A percentile compares a stretch with the other conserved stretches of the same genome.
Evolutionary conservation across 352 stramenopile species (phyloP).

Genomic region (Phytophthora tubulina): DNA sequence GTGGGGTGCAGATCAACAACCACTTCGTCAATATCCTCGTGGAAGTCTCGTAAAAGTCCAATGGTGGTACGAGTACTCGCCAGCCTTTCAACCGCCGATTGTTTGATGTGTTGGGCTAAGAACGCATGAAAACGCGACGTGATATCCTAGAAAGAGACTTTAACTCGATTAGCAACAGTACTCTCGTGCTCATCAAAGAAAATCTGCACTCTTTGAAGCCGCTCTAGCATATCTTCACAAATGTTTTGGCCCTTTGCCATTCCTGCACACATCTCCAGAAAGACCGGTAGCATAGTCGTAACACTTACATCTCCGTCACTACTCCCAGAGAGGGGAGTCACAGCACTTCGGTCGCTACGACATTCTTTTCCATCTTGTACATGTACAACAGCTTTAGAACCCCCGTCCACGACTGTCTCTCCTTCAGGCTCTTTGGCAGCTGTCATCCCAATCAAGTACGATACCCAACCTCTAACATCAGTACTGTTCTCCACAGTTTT

Average conservation of each 20-base stretch:
- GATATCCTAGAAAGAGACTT: slow-evolving; percentile 3
- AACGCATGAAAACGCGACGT: slow-evolving; percentile 20
- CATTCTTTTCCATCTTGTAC: no score
- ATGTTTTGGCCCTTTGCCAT: slow-evolving; percentile 2
- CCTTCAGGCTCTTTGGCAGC: no score
- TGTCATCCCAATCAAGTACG: neutral
- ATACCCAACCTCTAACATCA: neutral
- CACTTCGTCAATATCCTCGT: no score
- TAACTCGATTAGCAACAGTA: neutral
- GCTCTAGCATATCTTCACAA: slow-evolving; percentile 25
- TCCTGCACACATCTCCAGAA: slow-evolving; percentile 2
- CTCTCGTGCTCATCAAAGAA: neutral
- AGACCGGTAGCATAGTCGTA: slow-evolving; percentile 2
- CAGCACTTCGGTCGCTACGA: no score
- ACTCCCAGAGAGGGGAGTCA: no score
- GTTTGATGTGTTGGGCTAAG: slow-evolving; percentile 19
- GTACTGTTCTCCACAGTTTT: neutral
- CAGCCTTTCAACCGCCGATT: slow-evolving; percentile 21
- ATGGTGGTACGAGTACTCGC: slow-evolving; percentile 20
- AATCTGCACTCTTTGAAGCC: slow-evolving; percentile 11
- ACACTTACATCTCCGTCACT: neutral
- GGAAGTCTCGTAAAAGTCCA: no score
- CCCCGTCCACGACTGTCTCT: no score
- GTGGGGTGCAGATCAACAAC: no score
- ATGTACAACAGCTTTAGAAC: no score